A percentile compares a stretch with the other conserved stretches of the same genome.
These are phyloP conservation scores for Coprinopsis cinerea DNA, from an alignment of 768 basidiomycete genomes.

Conservation along the genomic window DNA sequence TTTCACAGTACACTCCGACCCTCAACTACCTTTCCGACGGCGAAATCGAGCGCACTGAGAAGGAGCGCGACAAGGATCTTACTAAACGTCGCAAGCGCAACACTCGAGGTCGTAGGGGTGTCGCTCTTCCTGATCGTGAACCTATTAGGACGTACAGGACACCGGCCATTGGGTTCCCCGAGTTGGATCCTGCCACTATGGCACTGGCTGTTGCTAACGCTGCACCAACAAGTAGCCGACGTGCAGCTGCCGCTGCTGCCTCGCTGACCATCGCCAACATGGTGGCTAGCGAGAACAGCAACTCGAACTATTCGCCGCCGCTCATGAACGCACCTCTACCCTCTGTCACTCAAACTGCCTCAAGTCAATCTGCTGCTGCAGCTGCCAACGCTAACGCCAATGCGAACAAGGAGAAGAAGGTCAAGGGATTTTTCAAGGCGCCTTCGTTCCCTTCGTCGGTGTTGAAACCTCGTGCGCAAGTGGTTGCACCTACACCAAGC, in stretches of 20 bases:
- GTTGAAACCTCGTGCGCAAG: conserved; percentile 54
- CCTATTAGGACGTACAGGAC: conserved; percentile 89
- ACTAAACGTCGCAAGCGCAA: conserved; percentile 81
- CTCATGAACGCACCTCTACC: conserved; percentile 16
- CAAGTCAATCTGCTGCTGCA: conserved; percentile 27
- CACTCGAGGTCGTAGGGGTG: conserved; percentile 73
- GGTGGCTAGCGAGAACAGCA: conserved; percentile 88
- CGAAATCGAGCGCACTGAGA: conserved; percentile 85
- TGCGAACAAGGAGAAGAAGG: conserved; percentile 55
- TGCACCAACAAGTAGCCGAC: conserved; percentile 57
- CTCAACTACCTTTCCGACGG: conserved; percentile 85
- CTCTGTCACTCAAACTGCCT: conserved; percentile 11
- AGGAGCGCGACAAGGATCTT: conserved; percentile 90
- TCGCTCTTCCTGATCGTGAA: conserved; percentile 88
- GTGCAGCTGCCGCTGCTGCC: conserved; percentile 85
- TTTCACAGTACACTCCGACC: conserved; percentile 77
- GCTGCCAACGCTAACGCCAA: conserved; percentile 15
- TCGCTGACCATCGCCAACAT: conserved; percentile 84
- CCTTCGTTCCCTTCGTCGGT: conserved; percentile 52
- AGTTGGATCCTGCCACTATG: conserved; percentile 64
- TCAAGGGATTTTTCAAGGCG: conserved; percentile 68
- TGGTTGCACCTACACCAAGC: conserved; percentile 54
- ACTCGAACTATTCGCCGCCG: conserved; percentile 45
- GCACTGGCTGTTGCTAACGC: conserved; percentile 59
- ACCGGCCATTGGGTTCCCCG: conserved; percentile 80